These are phyloP conservation scores for Phymatotrichopsis omnivora DNA, from an alignment of 2,329 filamentous ascomycete species.

Conservation along the genomic window DNA sequence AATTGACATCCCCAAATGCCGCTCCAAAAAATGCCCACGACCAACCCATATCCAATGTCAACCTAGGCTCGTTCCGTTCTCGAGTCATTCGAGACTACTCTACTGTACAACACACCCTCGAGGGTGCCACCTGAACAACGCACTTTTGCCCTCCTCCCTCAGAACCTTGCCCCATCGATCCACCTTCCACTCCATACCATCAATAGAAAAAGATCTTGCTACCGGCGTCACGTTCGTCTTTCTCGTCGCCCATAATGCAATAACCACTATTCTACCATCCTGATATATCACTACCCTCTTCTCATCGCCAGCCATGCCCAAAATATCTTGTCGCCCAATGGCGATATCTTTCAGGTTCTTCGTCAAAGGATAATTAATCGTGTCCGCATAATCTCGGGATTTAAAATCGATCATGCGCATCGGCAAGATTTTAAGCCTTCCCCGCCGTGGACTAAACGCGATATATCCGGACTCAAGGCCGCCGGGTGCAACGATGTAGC, in stretches of 20 bases:
- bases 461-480: slow-evolving; percentile 17
- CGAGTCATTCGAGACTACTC: too few relatives aligned
- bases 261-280: slow-evolving; percentile 19
- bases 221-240: too few relatives aligned
- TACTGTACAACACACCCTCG: too few relatives aligned
- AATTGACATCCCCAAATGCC: too few relatives aligned
- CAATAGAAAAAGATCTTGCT: too few relatives aligned
- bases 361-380: slow-evolving; percentile 5
- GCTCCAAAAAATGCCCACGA: too few relatives aligned
- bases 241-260: slow-evolving; percentile 23
- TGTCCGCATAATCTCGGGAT: not conserved
- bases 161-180: too few relatives aligned
- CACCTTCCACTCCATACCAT: too few relatives aligned
- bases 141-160: too few relatives aligned
- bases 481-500: slow-evolving; percentile 16
- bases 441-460: slow-evolving; percentile 19
- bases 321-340: slow-evolving; percentile 17
- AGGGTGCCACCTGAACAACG: too few relatives aligned
- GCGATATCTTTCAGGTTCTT: slow-evolving; percentile 20
- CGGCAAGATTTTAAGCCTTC: slow-evolving; percentile 19
- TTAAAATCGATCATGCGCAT: slow-evolving; percentile 18
- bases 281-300: slow-evolving; percentile 14
- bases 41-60: too few relatives aligned
- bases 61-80: too few relatives aligned
- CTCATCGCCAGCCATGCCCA: slow-evolving; percentile 18